Evolutionary conservation across 169 alveolate genomes (phyloP), one percentile per base, ranked within the genome.

Genomic region (Cytauxzoon felis): DNA sequence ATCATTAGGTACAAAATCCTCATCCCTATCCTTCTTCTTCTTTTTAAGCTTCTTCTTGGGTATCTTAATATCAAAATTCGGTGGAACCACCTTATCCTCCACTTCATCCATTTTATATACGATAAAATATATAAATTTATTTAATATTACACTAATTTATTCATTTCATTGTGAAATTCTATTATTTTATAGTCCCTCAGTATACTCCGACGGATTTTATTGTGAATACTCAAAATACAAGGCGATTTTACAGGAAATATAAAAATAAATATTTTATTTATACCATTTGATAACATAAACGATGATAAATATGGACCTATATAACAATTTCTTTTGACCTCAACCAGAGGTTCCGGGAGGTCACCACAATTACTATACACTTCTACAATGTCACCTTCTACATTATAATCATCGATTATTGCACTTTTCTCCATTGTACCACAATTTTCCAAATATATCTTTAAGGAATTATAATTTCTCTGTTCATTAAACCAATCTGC

Each of bases 1-100:
- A 33, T 73, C 65, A 41, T 63, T 66, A 23, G 84, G 84, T 3
- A 73, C 69, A 18, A 73, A 73, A 23, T 73, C 84, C 13, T 68
- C 84, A 34, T 73, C 84, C 9, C 4, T 52, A 30, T 62, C 72
- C 21, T 21, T 54, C 23, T n/a, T 1, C 42, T 59, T 52, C 33
- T 64, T 73, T 16, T 40, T 21, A 13, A 29, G 2, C 40, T 27
- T 23, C 57, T 64, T 73, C 2, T 40, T 62, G 33, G 84, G 84
- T 8, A 73, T 34, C 29, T 63, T 63, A 5, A 73, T 65, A 36
- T 30, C 69, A 16, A 54, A 54, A 29, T 38, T 38, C 13, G 45
- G 45, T 38, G 45, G 19, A 38, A n/a, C 45, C 13, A 13, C 45
- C 45, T 13, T 38, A 38, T 27, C 62, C 21, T 29, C 1, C 34